Percentiles rank a stretch among this genome's conserved stretches.
Conservation (phyloP, 352 stramenopile species). For the Pythium aristosporum region DNA sequence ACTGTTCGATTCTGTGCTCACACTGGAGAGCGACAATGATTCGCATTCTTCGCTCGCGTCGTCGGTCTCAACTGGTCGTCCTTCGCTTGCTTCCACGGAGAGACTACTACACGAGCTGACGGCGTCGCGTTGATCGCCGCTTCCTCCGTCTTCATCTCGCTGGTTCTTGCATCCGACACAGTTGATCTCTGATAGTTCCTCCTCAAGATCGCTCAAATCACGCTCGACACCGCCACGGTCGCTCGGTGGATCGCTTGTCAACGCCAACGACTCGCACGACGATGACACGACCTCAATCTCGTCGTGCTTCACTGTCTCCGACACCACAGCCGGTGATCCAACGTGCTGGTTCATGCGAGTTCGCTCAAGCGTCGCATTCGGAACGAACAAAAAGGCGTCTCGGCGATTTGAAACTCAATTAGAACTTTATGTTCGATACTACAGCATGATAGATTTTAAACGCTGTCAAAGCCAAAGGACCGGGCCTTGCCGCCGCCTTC, state of each 20-base stretch:
- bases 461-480: neutral
- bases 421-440: too few relatives aligned
- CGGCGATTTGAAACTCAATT: too few relatives aligned
- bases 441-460: neutral
- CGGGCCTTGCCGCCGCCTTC: neutral
- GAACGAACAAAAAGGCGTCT: too few relatives aligned
- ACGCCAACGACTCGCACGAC: conserved; percentile 1
- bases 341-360: neutral
- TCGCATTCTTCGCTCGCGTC: neutral
- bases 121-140: neutral
- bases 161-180: neutral
- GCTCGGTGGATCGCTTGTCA: neutral
- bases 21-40: conserved; percentile 10
- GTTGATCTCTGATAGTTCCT: neutral
- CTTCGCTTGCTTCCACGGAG: neutral
- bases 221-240: neutral
- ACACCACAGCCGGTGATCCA: neutral
- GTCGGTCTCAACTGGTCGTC: neutral
- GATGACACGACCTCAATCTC: neutral
- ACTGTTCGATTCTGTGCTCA: conserved; percentile 4
- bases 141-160: neutral
- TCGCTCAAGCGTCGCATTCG: neutral
- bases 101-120: conserved; percentile 9
- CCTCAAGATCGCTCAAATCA: neutral
- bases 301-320: neutral